Evolutionary conservation across 148 eudicot species (phyloP).

Genomic region (Dianthus caryophyllus): DNA sequence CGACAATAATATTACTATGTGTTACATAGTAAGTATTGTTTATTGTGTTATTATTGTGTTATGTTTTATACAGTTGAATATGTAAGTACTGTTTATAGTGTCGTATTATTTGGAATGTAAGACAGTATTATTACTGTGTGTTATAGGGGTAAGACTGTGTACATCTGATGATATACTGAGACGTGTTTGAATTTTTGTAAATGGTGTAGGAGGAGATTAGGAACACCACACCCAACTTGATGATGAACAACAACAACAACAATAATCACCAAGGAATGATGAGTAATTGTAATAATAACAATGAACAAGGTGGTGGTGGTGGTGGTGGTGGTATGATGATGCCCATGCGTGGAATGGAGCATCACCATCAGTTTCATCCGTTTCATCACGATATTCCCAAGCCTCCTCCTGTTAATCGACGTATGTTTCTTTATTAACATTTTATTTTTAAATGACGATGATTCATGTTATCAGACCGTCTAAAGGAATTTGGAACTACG

Average conservation of each 20-base stretch:
- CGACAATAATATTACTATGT: no score
- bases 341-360: conserved; percentile 48
- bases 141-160: background rate
- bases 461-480: background rate
- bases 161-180: background rate
- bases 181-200: no score
- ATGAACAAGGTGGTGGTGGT: conserved; percentile 59
- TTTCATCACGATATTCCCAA: conserved; percentile 64
- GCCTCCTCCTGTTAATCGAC: conserved; percentile 77
- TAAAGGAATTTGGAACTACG: no score
- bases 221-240: conserved; percentile 35
- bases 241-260: conserved; percentile 40
- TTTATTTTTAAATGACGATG: background rate
- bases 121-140: no score
- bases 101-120: no score
- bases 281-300: conserved; percentile 24
- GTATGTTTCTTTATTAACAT: conserved; percentile 40
- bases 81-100: no score
- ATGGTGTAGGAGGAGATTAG: conserved; percentile 38
- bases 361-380: conserved; percentile 22
- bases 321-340: no score
- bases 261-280: conserved; percentile 30
- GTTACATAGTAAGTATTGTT: no score
- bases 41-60: no score
- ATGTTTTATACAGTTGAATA: no score